Conservation (phyloP, 345 rosid genomes). For the Pseudoturritis turrita region DNA sequence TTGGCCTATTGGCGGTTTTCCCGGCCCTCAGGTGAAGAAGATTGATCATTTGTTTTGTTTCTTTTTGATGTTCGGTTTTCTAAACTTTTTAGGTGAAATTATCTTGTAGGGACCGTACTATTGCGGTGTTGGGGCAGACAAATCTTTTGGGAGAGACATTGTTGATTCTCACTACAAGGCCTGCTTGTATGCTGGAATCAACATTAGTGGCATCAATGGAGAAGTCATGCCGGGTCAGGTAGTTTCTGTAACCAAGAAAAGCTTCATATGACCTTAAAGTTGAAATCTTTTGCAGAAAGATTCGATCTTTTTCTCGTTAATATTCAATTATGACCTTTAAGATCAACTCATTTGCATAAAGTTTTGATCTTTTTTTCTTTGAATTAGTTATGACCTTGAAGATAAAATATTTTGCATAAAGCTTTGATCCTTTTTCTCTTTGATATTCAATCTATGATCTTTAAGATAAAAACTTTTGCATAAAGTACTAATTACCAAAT, state of each 20-base stretch:
- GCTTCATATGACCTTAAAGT: neutral
- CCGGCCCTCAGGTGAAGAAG: conserved; percentile 73
- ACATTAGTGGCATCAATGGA: conserved; percentile 88
- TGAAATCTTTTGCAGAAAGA: neutral
- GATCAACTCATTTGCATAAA: neutral
- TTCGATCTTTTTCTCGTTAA: neutral
- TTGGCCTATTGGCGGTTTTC: conserved; percentile 87
- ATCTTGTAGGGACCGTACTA: conserved; percentile 81
- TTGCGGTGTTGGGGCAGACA: conserved; percentile 78
- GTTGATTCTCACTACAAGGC: conserved; percentile 96
- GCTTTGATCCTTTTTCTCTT: neutral
- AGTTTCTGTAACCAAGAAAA: conserved; percentile 3
- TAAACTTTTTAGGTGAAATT: neutral
- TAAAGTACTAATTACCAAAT: neutral
- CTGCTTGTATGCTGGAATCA: conserved; percentile 79
- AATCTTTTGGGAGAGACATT: conserved; percentile 88
- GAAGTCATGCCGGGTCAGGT: conserved; percentile 93
- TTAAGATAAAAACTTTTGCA: neutral
- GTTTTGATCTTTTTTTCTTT: neutral
- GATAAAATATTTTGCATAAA: neutral
- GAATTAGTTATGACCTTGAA: neutral
- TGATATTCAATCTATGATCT: neutral
- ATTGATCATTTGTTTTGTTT: neutral
- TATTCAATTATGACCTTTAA: neutral
- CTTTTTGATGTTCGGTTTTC: neutral